These are phyloP conservation scores for Raffaelea ambrosiae DNA, from an alignment of 2,329 filamentous ascomycete species.

Conservation along the genomic window DNA sequence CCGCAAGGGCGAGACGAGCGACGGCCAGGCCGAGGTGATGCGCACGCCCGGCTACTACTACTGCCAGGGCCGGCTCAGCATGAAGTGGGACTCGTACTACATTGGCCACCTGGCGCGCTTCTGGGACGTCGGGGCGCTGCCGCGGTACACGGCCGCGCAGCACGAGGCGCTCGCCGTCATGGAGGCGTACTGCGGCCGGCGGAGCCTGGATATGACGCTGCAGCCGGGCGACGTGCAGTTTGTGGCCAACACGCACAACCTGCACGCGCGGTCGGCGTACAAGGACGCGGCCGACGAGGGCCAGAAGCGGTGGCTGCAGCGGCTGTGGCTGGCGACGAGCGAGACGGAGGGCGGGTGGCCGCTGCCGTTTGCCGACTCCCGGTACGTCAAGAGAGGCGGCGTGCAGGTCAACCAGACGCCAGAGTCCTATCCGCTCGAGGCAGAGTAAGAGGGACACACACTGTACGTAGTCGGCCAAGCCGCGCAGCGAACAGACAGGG, in stretches of 20 bases:
- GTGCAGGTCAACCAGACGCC: conserved; percentile 2
- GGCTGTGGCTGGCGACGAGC: neutral
- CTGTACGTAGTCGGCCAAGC: too few species aligned
- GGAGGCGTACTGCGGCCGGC: neutral
- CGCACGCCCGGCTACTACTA: conserved; percentile 4
- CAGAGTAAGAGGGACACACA: too few species aligned
- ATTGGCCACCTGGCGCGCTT: neutral
- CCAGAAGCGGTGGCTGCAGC: conserved; percentile 1
- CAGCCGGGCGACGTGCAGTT: conserved; percentile 2
- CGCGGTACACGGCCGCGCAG: neutral
- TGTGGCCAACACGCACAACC: conserved; percentile 2
- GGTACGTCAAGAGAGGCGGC: neutral
- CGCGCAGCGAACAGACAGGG: too few species aligned
- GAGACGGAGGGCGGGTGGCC: conserved; percentile 1
- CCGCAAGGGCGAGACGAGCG: conserved; percentile 3
- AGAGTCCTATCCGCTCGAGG: neutral
- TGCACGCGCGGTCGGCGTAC: conserved; percentile 1
- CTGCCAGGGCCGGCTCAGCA: neutral
- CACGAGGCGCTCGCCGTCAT: neutral
- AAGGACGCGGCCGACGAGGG: neutral
- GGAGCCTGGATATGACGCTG: neutral
- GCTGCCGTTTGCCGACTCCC: conserved; percentile 1
- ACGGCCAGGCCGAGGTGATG: neutral
- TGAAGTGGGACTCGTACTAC: conserved; percentile 3
- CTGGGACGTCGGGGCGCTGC: neutral